Conservation (phyloP, 768 basidiomycete species). For the Galerina marginata region DNA sequence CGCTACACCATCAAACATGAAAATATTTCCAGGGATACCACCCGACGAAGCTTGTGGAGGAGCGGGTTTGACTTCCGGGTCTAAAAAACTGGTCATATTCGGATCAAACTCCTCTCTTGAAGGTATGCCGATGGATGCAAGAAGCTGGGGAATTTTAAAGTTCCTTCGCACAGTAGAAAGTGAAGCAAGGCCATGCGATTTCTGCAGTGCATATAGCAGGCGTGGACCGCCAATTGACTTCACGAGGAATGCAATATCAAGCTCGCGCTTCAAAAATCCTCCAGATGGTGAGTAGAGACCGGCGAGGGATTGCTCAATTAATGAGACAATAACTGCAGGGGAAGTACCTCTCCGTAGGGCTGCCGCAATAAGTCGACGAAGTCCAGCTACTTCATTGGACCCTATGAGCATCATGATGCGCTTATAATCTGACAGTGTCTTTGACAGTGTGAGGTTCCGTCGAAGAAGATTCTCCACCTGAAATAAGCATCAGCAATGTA, state of each 20-base stretch:
- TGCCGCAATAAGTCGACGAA: conserved; percentile 2
- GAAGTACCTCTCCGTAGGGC: not conserved
- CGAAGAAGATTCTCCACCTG: not conserved
- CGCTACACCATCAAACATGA: conserved; percentile 33
- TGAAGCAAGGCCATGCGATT: conserved; percentile 26
- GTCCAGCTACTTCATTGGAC: conserved; percentile 6
- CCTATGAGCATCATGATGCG: conserved; percentile 16
- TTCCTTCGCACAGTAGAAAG: conserved; percentile 16
- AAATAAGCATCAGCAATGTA: not conserved
- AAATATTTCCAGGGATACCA: conserved; percentile 17
- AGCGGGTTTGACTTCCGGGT: conserved; percentile 2
- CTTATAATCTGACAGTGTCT: conserved; percentile 7
- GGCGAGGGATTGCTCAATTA: not conserved
- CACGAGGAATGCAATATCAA: conserved; percentile 8
- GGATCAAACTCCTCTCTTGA: conserved; percentile 15
- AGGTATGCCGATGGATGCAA: conserved; percentile 15
- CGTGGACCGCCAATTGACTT: conserved; percentile 25
- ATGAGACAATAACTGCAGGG: not conserved
- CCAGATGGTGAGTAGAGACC: conserved; percentile 3
- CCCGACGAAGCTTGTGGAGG: conserved; percentile 4
- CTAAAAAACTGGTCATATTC: conserved; percentile 21
- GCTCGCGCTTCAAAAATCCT: conserved; percentile 4
- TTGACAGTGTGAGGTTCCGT: not conserved
- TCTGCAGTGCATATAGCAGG: conserved; percentile 21
- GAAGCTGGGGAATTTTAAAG: conserved; percentile 20